Conservation (phyloP, 1,139 yeast genomes). For the Suhomyces yuchorum region DNA sequence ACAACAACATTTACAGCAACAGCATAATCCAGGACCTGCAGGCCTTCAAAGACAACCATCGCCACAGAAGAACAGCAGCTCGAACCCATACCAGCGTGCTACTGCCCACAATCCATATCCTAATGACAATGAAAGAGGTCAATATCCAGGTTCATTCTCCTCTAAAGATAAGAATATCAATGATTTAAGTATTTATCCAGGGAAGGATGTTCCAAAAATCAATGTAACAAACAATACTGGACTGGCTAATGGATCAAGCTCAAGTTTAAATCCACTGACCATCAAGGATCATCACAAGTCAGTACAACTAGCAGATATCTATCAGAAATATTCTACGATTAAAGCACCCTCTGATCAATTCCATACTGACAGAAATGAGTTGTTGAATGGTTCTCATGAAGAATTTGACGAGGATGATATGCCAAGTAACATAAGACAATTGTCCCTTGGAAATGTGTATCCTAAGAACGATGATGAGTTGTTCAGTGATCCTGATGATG, state of each 20-base stretch:
- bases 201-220: conserved; percentile 8
- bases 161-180: conserved; percentile 14
- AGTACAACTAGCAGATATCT: conserved; percentile 47
- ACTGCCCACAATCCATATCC: conserved; percentile 6
- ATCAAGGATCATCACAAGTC: conserved; percentile 32
- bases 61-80: background rate
- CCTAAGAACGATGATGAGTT: conserved; percentile 44
- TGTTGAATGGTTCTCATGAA: conserved; percentile 43
- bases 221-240: conserved; percentile 1
- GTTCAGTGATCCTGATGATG: conserved; percentile 40
- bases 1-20: background rate
- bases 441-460: conserved; percentile 33
- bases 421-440: conserved; percentile 34
- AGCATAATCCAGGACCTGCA: background rate
- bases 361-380: conserved; percentile 27
- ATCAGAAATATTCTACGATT: conserved; percentile 47
- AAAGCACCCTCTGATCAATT: conserved; percentile 48
- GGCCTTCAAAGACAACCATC: background rate
- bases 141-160: background rate
- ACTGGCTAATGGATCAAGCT: background rate
- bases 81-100: conserved; percentile 5
- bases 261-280: conserved; percentile 5
- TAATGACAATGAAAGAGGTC: background rate
- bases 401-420: conserved; percentile 38
- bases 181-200: conserved; percentile 16